Base-by-base conservation (phyloP, 257 asterid species). In the Solanum habrochaites region DNA sequence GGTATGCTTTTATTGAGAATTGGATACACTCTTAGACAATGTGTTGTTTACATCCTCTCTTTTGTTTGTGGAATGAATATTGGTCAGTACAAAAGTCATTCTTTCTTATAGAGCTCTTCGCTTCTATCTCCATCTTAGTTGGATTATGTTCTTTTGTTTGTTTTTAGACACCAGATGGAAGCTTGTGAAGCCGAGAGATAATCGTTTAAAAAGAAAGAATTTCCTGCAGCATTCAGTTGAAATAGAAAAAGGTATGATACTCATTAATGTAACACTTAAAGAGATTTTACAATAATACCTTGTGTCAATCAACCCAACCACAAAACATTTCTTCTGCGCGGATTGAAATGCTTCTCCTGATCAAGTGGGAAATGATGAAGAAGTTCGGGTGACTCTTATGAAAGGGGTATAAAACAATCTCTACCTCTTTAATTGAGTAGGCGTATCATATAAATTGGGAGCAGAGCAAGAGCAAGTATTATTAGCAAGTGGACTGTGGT, bases 311-410 rank as follows among this genome's bases (percentile, higher is more conserved):
- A 75, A 81, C n/a, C 84, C 85, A 67, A 31, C 39, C 69, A 35
- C 78, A n/a, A 71, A 45, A 85, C 23, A 29, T 45, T 77, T 81
- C 35, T 52, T 60, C 89, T 86, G 88, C 90, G 93, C 96, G 94
- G 98, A 94, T 98, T 94, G 98, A 94, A 91, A 92, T 97, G 98
- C 88, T 94, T 97, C 85, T 96, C 96, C 7, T 95, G 89, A 87
- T 73, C 87, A 83, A 62, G 83, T 80, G 87, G 85, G 75, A 77
- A 52, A 69, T 13, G 32, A 62, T 56, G 70, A 20, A 89, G 86
- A n/a, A 87, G 64, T 85, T 45, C 25, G 16, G 23, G 37, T 3
- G 75, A 67, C 52, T 85, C 87, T 27, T 32, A 27, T 45, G 35
- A 85, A 64, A 66, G 87, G 27, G 10, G 2, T 67, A 27, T 66